These are phyloP conservation scores for Collariella sp. DNA, from an alignment of 495 filamentous ascomycete genomes.

Conservation along the genomic window DNA sequence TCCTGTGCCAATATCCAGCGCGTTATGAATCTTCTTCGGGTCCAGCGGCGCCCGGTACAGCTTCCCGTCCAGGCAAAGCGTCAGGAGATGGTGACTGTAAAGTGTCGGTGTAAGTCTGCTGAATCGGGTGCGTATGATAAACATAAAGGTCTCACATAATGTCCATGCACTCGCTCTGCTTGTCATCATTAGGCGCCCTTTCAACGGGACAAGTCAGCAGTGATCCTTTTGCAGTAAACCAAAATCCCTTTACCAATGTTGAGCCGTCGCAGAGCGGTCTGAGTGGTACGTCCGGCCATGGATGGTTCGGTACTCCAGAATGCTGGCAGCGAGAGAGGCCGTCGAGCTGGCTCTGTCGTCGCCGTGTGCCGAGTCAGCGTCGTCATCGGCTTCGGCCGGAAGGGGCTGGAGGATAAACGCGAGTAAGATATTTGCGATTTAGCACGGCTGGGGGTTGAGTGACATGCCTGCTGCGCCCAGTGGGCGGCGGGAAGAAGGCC, in stretches of 20 bases:
- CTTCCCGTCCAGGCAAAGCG: constrained; percentile 42
- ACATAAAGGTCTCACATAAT: constrained; percentile 26
- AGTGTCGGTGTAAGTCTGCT: neutral
- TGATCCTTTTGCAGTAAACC: neutral
- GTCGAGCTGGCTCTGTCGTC: constrained; percentile 19
- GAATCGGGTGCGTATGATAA: neutral
- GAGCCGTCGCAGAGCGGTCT: constrained; percentile 14
- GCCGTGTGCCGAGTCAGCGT: constrained; percentile 33
- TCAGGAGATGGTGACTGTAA: constrained; percentile 30
- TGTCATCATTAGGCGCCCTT: constrained; percentile 36
- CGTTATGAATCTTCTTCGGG: constrained; percentile 29
- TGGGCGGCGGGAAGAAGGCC: too few species aligned
- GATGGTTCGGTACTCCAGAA: constrained; percentile 36
- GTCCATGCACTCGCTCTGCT: constrained; percentile 33
- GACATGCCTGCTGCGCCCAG: too few species aligned
- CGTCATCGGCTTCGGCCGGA: constrained; percentile 14
- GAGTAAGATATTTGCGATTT: too few species aligned
- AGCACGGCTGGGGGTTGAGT: too few species aligned
- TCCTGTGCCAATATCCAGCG: constrained; percentile 60
- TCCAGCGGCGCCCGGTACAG: constrained; percentile 50
- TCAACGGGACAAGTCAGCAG: neutral
- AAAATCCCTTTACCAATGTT: constrained; percentile 24
- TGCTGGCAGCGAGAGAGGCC: constrained; percentile 30
- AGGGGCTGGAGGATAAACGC: neutral
- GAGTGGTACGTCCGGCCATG: constrained; percentile 35